Evolutionary conservation across 2,329 filamentous ascomycete species (phyloP).

Genomic region (Penicillium sp.): DNA sequence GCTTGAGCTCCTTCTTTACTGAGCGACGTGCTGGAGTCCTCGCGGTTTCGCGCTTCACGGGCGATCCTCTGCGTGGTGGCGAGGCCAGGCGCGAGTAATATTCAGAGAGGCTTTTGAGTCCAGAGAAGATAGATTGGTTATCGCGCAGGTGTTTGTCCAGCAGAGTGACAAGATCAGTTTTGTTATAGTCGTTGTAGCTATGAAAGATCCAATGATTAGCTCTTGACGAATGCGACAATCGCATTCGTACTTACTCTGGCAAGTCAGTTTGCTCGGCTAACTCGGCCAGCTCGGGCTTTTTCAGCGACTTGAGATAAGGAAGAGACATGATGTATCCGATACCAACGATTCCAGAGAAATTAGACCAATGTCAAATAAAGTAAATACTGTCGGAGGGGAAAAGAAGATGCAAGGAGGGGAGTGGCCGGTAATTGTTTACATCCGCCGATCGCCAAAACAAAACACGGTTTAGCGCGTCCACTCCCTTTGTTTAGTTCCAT

Average conservation of each 20-base stretch:
- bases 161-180: constrained; percentile 72
- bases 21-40: constrained; percentile 30
- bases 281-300: constrained; percentile 75
- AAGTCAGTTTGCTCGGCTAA: constrained; percentile 70
- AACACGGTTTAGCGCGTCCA: constrained; percentile 26
- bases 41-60: constrained; percentile 49
- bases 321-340: constrained; percentile 58
- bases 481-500: constrained; percentile 8
- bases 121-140: constrained; percentile 64
- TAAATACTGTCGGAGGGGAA: constrained; percentile 7
- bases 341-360: background rate
- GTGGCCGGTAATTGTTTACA: constrained; percentile 33
- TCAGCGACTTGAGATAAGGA: constrained; percentile 75
- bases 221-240: constrained; percentile 6
- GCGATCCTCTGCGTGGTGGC: constrained; percentile 44
- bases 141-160: constrained; percentile 71
- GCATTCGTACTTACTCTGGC: constrained; percentile 62
- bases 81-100: constrained; percentile 64
- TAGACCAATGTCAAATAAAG: constrained; percentile 18
- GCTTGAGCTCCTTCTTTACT: constrained; percentile 35
- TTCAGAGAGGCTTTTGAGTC: constrained; percentile 64
- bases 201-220: constrained; percentile 6
- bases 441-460: constrained; percentile 31
- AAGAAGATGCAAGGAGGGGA: constrained; percentile 22
- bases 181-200: constrained; percentile 70